These are phyloP conservation scores for Podila verticillata DNA, from an alignment of 192 early-diverging fungal species.

Conservation along the genomic window DNA sequence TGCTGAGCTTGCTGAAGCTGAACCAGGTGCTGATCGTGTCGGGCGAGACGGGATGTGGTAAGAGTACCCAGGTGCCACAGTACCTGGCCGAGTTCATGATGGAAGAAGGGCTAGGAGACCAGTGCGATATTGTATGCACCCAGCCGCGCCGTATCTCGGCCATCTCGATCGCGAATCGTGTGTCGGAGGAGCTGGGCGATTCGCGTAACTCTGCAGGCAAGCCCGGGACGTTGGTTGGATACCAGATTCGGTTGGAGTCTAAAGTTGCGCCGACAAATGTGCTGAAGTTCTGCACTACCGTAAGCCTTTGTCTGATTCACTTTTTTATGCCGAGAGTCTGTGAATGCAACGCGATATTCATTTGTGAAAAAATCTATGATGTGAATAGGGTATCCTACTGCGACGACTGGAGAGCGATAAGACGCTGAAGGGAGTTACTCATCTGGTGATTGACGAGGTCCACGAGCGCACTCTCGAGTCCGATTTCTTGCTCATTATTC, in stretches of 20 bases:
- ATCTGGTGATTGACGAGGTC: conserved; percentile 83
- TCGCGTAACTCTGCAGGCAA: conserved; percentile 56
- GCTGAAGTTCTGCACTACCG: conserved; percentile 80
- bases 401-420: conserved; percentile 72
- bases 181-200: conserved; percentile 80
- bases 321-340: too few species aligned
- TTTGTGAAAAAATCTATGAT: neutral
- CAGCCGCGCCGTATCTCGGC: conserved; percentile 87
- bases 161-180: conserved; percentile 80
- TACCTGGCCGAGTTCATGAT: conserved; percentile 74
- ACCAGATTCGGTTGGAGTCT: conserved; percentile 77
- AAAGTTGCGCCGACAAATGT: conserved; percentile 61
- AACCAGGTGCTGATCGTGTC: conserved; percentile 78
- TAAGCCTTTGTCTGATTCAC: conserved; percentile 9
- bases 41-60: conserved; percentile 83
- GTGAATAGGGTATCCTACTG: conserved; percentile 72
- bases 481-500: conserved; percentile 77
- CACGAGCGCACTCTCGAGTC: conserved; percentile 81
- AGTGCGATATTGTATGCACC: conserved; percentile 65
- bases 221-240: conserved; percentile 71
- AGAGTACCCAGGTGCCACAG: conserved; percentile 86
- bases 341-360: conserved; percentile 14
- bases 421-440: conserved; percentile 64
- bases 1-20: conserved; percentile 56
- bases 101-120: conserved; percentile 35